Percentiles rank a stretch among this genome's conserved stretches.
Conservation (phyloP, 805 yeast genomes). For the Saccharomycopsis sp. region DNA sequence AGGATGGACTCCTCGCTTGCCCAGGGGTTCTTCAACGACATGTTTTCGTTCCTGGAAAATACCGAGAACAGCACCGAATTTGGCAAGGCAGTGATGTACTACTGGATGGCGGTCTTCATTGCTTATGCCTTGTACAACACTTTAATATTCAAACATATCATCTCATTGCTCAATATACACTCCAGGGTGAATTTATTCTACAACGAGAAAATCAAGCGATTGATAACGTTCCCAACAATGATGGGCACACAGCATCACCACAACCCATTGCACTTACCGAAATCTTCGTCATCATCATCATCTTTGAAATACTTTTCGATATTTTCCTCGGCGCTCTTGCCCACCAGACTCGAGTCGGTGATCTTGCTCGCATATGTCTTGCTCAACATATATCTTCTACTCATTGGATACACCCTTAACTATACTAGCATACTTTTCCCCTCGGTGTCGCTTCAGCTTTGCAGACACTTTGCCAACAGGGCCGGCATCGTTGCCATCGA, state of each 20-base stretch:
- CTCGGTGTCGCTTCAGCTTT: conserved; percentile 28
- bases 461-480: conserved; percentile 35
- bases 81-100: conserved; percentile 4
- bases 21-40: background rate
- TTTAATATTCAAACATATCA: background rate
- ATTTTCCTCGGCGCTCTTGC: conserved; percentile 22
- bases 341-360: conserved; percentile 32
- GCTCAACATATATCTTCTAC: conserved; percentile 27
- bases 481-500: conserved; percentile 28
- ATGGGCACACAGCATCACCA: conserved; percentile 17
- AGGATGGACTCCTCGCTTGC: background rate
- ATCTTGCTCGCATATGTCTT: conserved; percentile 28
- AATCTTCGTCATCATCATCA: background rate
- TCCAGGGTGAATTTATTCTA: conserved; percentile 39
- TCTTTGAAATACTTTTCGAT: background rate
- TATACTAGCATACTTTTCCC: conserved; percentile 32
- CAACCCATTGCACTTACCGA: conserved; percentile 1
- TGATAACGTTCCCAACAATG: conserved; percentile 3
- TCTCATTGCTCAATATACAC: conserved; percentile 36
- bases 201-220: background rate
- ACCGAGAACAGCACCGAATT: background rate
- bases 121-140: background rate
- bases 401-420: conserved; percentile 24
- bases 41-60: conserved; percentile 1
- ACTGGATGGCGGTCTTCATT: conserved; percentile 5